Evolutionary conservation across 2,329 filamentous ascomycete genomes (phyloP), one percentile per base, ranked within the genome.

Genomic region (Blumeria hordei): DNA sequence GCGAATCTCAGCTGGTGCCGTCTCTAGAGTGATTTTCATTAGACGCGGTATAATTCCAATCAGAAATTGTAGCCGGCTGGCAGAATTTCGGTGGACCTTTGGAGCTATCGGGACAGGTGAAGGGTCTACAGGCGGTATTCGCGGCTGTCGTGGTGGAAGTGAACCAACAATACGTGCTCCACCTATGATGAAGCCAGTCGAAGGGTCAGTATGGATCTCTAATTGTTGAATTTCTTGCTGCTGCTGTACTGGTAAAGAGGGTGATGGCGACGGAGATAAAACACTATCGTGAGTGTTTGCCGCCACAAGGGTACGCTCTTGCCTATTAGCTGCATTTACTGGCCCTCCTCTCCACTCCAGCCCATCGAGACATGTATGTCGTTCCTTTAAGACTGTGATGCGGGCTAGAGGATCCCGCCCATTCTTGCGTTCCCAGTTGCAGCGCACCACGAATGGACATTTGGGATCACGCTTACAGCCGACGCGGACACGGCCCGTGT

Each of bases 41-140:
- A 79, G 72, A 54, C 76, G 71, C 14, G 76, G 75, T 6, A 81
- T 69, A 54, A 74, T 74, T 57, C 81, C 77, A 62, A 76, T 71
- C 3, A 81, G 69, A 63, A 81, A 81, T 47, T 69, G 69, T 35
- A 81, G 45, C 54, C 64, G 57, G 36, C 55, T 58, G 32, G 64
- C 64, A 14, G 58, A 61, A 59, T 64, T 65, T 52, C 64, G 60
- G 54, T 65, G 64, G 0, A 65, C 64, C 54, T 65, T 65, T 3
- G 63, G 63, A 8, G 64, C 36, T 11, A 64, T 60, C 16, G 64
- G 63, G 18, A 49, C 36, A n/a, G 53, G 36, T 11, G 33, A 53
- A 12, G 21, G 14, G 10, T 35, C 32, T 16, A 41, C 55, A 33
- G 37, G 45, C n/a, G 44, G 54, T 41, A 56, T 41, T 9, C 44